Base-by-base conservation (phyloP, 345 rosid genomes). In the Brassica cretica region DNA sequence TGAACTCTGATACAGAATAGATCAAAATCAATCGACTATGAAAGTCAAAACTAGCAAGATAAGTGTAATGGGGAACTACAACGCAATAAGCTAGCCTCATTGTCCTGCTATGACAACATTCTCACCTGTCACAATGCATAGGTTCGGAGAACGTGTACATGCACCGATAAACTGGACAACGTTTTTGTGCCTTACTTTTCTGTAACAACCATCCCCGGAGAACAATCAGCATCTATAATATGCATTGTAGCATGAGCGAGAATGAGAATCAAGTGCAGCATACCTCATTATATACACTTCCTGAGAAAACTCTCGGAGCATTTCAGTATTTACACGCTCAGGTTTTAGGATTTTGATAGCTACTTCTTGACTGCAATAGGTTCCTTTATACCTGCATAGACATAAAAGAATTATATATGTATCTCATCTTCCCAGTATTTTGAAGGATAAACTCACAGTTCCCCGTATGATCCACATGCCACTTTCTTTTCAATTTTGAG, bases 281-380 rank as follows among this genome's bases (percentile, higher is more conserved):
- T 75, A 95, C 98, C 98, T 91, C 98, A 95, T 89, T 65, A 93
- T 91, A 81, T 90, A 95, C 51, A 93, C 97, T 87, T 95, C 99
- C 83, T 93, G 99, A 64, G 94, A 86, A 76, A 95, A 95, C 78
- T 93, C 98, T 76, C 88, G 82, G 67, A 93, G 85, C 90, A 89
- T 88, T 78, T 91, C 94, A 6, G 87, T 73, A 30, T 86, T 89
- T 63, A 90, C 93, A 78, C 83, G 85, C 83, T 94, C 98, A 66
- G 91, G 89, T 86, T 95, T 93, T 59, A 95, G 88, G 66, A 93
- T 79, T 83, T 95, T 95, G 82, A 95, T 83, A 60, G 99, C 99
- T 69, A 93, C 98, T 76, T 95, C 99, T 78, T 95, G 99, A 87
- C 97, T 89, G 64, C 92, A 91, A 78, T 91, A 93, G 53, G 90